phyloP scores from a whole-genome alignment of 192 early-diverging fungal genomes.

The Phycomyces blakesleeanus region DNA sequence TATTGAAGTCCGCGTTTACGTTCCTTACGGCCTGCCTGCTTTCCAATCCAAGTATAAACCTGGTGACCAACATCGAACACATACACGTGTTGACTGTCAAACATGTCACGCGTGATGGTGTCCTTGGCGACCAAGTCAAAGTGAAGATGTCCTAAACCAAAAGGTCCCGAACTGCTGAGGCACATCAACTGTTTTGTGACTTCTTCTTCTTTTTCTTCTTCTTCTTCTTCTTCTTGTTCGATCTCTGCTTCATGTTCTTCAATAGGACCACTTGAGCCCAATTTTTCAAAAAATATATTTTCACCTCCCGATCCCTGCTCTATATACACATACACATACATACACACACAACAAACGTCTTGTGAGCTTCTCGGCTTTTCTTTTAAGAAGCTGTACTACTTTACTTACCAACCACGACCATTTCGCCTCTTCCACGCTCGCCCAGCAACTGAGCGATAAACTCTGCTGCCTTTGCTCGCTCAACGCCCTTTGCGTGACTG shows the following conservation, averaged over 20 bases:
- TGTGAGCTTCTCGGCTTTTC: background rate
- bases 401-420: conserved; percentile 59
- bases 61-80: conserved; percentile 59
- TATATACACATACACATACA: conserved; percentile 24
- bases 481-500: conserved; percentile 50
- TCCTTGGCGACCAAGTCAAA: conserved; percentile 58
- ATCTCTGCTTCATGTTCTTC: conserved; percentile 21
- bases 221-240: conserved; percentile 28
- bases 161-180: conserved; percentile 19
- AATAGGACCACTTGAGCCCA: conserved; percentile 61
- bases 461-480: conserved; percentile 69
- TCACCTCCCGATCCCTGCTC: conserved; percentile 58
- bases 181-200: conserved; percentile 20
- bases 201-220: conserved; percentile 11
- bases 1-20: conserved; percentile 49
- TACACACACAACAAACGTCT: no score
- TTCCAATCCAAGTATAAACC: conserved; percentile 62
- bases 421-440: conserved; percentile 56
- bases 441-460: conserved; percentile 52
- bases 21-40: conserved; percentile 48
- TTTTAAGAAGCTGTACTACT: background rate
- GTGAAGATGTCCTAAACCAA: conserved; percentile 22
- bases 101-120: conserved; percentile 35
- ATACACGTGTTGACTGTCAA: conserved; percentile 66
- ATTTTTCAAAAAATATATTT: conserved; percentile 55